Evolutionary conservation across 345 rosid species (phyloP), one percentile per base, ranked within the genome.

Genomic region (Tarenaya hassleriana): DNA sequence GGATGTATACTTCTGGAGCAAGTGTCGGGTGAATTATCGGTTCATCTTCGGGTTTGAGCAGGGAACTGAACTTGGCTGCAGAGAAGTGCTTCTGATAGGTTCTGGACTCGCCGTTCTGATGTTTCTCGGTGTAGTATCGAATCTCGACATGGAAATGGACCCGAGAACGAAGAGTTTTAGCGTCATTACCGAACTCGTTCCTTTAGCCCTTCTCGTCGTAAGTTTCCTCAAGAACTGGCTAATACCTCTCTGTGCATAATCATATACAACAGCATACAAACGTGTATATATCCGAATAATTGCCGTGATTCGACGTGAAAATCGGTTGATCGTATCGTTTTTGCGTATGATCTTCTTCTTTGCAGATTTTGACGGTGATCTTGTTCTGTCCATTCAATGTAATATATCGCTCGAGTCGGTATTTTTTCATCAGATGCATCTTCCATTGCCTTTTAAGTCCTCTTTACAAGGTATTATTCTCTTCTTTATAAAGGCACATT

Each of bases 121-220:
- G 33, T 55, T 88, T 9, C 71, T 58, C 15, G 71, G 73, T 18
- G 76, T 73, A n/a, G 58, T 84, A 14, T 70, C 80, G 24, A 77
- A 84, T 68, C 71, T 88, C 62, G 90, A 88, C 53, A 77, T 88
- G 96, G 88, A 88, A 31, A 82, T 88, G 76, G 82, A 84, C 41
- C 69, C 76, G 16, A 62, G 55, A 52, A 84, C 94, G 17, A 52
- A 67, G 37, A 64, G 67, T 39, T 88, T 68, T 55, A 6, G 33
- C 41, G 70, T 72, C 48, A 0, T 79, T 7, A 83, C 87, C 16
- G 96, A 88, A 50, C 63, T 88, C 29, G 60, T 80, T 18, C 94
- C 96, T 7, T 39, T 88, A 16, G 62, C 41, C 50, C 65, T 88
- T 39, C 71, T 88, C 50, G 29, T 43, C 16, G 94, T 88, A 76